Percentiles rank a stretch among this genome's conserved stretches.
Conservation (phyloP, 169 alveolate species). For the Perkinsus marinus region DNA sequence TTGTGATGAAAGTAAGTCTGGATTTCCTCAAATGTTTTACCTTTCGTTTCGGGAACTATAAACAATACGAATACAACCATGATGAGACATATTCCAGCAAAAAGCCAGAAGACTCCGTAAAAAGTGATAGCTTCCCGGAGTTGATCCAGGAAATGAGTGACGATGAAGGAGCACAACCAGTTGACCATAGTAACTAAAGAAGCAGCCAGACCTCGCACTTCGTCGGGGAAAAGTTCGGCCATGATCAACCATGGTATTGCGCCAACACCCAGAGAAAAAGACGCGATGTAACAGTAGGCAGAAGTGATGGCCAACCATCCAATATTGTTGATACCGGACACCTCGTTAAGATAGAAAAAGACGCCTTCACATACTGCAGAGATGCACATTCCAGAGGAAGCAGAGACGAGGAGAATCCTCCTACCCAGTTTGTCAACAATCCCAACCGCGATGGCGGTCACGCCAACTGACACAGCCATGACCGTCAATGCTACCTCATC, state of each 20-base stretch:
- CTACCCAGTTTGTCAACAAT: neutral
- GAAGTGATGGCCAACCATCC: neutral
- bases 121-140: neutral
- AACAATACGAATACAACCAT: no score
- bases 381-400: neutral
- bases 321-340: neutral
- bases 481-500: neutral
- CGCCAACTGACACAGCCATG: neutral
- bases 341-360: neutral
- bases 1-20: no score
- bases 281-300: no score
- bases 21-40: no score
- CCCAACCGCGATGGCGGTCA: neutral
- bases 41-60: no score
- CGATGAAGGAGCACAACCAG: neutral
- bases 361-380: neutral
- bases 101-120: neutral
- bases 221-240: neutral
- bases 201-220: neutral
- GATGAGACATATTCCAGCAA: neutral
- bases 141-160: neutral
- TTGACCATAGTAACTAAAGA: neutral
- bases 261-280: neutral
- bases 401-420: neutral
- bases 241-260: neutral